phyloP scores from a whole-genome alignment of 2,329 filamentous ascomycete genomes.

The Grosmannia huntii region DNA sequence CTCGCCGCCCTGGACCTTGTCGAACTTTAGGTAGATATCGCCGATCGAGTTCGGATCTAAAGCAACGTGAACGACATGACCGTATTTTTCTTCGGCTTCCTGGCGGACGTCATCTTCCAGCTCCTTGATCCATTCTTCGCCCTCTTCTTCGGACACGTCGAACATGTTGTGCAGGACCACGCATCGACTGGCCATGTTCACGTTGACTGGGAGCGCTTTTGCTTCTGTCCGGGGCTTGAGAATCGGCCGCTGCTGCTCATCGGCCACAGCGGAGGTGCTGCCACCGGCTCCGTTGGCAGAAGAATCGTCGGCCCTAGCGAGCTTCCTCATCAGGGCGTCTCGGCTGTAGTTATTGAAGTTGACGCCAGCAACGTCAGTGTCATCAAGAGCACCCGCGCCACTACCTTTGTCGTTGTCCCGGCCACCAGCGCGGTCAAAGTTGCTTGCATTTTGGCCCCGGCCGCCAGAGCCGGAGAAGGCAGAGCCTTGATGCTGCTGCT shows the following conservation, averaged over 20 bases:
- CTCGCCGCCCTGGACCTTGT: conserved; percentile 85
- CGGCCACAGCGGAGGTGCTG: background rate
- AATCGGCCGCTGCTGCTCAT: conserved; percentile 57
- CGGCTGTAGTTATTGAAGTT: conserved; percentile 99
- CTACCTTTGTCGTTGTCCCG: conserved; percentile 83
- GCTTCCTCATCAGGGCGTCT: conserved; percentile 96
- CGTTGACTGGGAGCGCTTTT: conserved; percentile 52
- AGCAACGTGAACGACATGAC: conserved; percentile 92
- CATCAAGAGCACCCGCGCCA: conserved; percentile 87
- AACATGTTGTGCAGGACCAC: conserved; percentile 95
- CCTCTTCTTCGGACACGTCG: conserved; percentile 79
- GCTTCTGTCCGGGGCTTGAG: conserved; percentile 67
- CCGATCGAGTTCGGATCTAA: conserved; percentile 87
- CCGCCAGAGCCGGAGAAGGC: conserved; percentile 84
- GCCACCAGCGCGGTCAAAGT: conserved; percentile 82
- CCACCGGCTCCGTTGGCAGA: conserved; percentile 12
- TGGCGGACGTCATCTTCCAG: conserved; percentile 84
- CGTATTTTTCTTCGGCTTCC: conserved; percentile 93
- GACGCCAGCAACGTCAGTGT: conserved; percentile 93
- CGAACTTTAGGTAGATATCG: conserved; percentile 98
- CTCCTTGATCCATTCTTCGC: conserved; percentile 81
- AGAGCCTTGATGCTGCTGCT: conserved; percentile 67
- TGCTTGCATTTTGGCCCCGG: conserved; percentile 42
- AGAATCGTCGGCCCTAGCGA: conserved; percentile 80
- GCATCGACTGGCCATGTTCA: conserved; percentile 87